Percentiles rank a stretch among this genome's conserved stretches.
These are phyloP conservation scores for Phytophthora meadii DNA, from an alignment of 352 stramenopile genomes.

Conservation along the genomic window DNA sequence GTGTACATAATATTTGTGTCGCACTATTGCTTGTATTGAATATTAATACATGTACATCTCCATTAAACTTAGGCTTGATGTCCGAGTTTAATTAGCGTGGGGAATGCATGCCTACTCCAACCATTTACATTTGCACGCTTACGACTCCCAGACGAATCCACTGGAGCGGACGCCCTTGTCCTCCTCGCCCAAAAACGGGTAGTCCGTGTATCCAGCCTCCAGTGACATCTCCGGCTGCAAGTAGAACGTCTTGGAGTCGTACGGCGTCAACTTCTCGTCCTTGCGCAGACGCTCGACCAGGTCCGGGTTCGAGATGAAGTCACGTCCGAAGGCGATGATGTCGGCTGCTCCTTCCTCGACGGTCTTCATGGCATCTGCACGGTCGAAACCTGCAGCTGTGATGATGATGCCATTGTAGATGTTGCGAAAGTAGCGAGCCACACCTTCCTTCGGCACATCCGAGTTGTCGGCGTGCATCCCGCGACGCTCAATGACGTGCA, in stretches of 20 bases:
- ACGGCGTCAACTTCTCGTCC: constrained; percentile 42
- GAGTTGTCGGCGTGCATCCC: constrained; percentile 37
- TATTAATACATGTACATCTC: too few species aligned
- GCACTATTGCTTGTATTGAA: too few species aligned
- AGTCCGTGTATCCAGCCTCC: constrained; percentile 58
- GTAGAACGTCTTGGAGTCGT: constrained; percentile 54
- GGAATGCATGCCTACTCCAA: too few species aligned
- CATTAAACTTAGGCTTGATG: too few species aligned
- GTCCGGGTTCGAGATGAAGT: constrained; percentile 53
- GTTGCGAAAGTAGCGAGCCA: constrained; percentile 42
- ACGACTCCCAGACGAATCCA: constrained; percentile 12
- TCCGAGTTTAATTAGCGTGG: too few species aligned
- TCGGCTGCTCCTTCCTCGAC: constrained; percentile 54
- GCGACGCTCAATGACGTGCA: constrained; percentile 59
- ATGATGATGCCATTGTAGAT: constrained; percentile 69
- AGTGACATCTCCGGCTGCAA: constrained; percentile 19
- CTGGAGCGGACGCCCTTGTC: constrained; percentile 19
- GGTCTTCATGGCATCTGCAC: constrained; percentile 43
- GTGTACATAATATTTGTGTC: too few species aligned
- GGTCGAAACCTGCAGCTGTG: constrained; percentile 47
- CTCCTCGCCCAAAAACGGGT: constrained; percentile 32
- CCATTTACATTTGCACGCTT: background rate
- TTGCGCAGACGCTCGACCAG: constrained; percentile 59
- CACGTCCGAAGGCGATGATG: constrained; percentile 57
- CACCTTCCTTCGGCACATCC: constrained; percentile 33